These are phyloP conservation scores for Phytophthora pinifolia DNA, from an alignment of 352 stramenopile species.

Conservation along the genomic window DNA sequence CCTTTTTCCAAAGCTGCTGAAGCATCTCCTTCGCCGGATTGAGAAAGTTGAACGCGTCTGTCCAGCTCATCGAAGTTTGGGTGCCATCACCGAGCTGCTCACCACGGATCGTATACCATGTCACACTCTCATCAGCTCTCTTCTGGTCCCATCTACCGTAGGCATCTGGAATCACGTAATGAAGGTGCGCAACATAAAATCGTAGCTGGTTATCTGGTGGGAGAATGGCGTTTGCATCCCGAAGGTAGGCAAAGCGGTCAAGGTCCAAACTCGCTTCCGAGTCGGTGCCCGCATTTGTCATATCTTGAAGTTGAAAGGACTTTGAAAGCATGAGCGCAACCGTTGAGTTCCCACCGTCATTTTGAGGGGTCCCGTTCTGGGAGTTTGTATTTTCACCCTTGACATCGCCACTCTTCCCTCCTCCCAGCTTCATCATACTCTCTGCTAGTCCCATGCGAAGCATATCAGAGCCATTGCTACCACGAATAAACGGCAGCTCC, in stretches of 20 bases:
- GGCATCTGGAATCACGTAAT: background rate
- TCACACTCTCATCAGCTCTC: constrained; percentile 2
- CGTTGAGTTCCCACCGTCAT: background rate
- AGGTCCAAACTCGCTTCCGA: background rate
- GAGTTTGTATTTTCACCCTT: constrained; percentile 1
- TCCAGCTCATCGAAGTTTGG: background rate
- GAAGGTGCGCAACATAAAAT: constrained; percentile 16
- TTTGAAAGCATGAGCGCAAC: constrained; percentile 10
- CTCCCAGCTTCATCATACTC: constrained; percentile 3
- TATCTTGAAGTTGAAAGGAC: background rate
- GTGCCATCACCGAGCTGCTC: constrained; percentile 3
- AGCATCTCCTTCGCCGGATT: constrained; percentile 14
- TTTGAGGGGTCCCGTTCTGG: background rate
- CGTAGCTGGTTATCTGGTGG: constrained; percentile 3
- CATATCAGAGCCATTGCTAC: constrained; percentile 4
- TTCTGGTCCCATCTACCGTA: constrained; percentile 7
- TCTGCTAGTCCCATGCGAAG: constrained; percentile 8
- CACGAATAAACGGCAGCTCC: constrained; percentile 6
- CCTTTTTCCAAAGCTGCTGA: constrained; percentile 11
- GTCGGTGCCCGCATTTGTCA: background rate
- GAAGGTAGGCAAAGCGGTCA: constrained; percentile 4
- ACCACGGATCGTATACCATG: constrained; percentile 11
- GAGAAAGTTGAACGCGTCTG: constrained; percentile 5
- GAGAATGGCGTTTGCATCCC: constrained; percentile 6
- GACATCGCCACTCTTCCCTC: background rate